Evolutionary conservation across 2,329 filamentous ascomycete genomes (phyloP), one percentile per base, ranked within the genome.

Genomic region (Colletotrichum truncatum): DNA sequence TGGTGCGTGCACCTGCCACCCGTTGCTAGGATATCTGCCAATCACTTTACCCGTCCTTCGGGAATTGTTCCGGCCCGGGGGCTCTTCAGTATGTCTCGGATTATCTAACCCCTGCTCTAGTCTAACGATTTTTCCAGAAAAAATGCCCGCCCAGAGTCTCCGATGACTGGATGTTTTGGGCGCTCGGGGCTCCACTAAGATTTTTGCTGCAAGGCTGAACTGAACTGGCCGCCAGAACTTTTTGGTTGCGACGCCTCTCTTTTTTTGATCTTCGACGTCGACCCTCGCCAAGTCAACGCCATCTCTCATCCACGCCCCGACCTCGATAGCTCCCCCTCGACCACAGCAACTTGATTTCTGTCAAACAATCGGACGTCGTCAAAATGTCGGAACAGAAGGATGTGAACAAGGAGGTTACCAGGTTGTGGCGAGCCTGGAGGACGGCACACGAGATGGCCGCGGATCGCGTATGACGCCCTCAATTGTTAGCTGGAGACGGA

Each of bases 361-460:
- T 18, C 34, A 14, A 52, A 34, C 16, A 43, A 18, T 32, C 38
- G 46, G 51, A 34, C 32, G 11, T 32, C 51, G 36, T 46, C 67
- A 72, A 58, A 36, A 81, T 82, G 80, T 78, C 80, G 70, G 74
- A 75, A 75, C 79, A 82, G 56, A 83, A 84, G 61, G 78, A 84
- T 45, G 81, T 80, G 69, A 84, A 83, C 70, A 85, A 85, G 76
- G 81, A 83, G 78, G 78, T 85, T 51, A 82, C 86, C 73, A 89
- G 92, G 76, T 88, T 98, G 71, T 99, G 96, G 95, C 92, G 95
- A 79, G 93, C 94, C 73, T 97, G 93, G 89, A 89, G 90, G 80
- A 99, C 96, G 8, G 90, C 94, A 51, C 93, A 97, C 79, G 93
- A 99, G 85, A 97, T 99, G 95, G 91, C 96, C 72, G 85, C 87